A percentile compares a stretch with the other conserved stretches of the same genome.
These are phyloP conservation scores for Starmerella ratchasimensis DNA, from an alignment of 805 yeast genomes.

Conservation along the genomic window DNA sequence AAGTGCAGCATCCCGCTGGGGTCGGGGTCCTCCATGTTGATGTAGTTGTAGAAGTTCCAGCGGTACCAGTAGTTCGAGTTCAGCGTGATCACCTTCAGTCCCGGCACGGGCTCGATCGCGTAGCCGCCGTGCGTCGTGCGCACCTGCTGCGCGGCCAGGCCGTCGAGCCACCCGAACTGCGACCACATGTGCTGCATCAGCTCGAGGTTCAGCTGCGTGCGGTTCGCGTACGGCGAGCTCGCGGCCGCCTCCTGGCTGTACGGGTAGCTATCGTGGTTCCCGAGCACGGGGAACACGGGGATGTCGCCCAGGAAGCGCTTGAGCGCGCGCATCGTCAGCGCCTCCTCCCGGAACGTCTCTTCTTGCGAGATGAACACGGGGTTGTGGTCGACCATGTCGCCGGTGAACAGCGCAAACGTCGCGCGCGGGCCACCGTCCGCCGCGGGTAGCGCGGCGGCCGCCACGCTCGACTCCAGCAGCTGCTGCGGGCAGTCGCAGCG, in stretches of 20 bases:
- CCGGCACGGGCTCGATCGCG: conserved; percentile 40
- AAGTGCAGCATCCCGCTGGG: conserved; percentile 51
- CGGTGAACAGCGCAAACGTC: conserved; percentile 56
- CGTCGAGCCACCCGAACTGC: conserved; percentile 32
- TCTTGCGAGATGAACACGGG: conserved; percentile 35
- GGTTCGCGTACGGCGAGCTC: conserved; percentile 31
- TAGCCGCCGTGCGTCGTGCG: conserved; percentile 48
- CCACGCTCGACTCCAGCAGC: conserved; percentile 44
- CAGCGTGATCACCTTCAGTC: conserved; percentile 46
- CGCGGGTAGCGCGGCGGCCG: conserved; percentile 24
- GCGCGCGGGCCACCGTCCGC: too few species aligned
- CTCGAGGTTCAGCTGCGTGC: conserved; percentile 37
- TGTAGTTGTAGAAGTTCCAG: conserved; percentile 45
- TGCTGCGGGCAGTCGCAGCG: conserved; percentile 54
- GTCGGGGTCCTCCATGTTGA: conserved; percentile 40
- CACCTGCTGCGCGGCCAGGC: conserved; percentile 26
- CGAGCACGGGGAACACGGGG: conserved; percentile 50
- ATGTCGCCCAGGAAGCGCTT: conserved; percentile 37
- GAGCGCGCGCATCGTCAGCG: conserved; percentile 37
- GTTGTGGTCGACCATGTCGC: conserved; percentile 60
- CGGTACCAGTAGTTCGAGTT: conserved; percentile 58
- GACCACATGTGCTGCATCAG: conserved; percentile 38
- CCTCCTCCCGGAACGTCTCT: conserved; percentile 42
- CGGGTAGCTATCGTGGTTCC: conserved; percentile 64
- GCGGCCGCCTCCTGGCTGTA: conserved; percentile 54